phyloP scores from a whole-genome alignment of 305 asterid genomes.

The Fraxinus paxiana region DNA sequence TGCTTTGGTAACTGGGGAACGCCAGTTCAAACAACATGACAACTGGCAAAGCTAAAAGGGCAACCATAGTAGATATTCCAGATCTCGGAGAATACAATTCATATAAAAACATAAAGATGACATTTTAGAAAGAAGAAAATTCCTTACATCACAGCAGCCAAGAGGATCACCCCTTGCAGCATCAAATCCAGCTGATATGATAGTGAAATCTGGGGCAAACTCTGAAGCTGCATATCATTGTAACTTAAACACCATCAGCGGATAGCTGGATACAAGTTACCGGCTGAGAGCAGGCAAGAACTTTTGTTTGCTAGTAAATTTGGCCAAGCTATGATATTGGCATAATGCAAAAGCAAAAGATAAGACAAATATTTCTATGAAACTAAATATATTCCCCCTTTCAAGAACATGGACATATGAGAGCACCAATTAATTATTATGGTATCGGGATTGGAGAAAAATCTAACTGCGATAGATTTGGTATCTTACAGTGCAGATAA shows the following conservation, averaged over 20 bases:
- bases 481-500: slow-evolving; percentile 10
- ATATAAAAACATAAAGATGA: slow-evolving; percentile 1
- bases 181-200: slow-evolving; percentile 98
- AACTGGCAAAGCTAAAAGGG: slow-evolving; percentile 9
- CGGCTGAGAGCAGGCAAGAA: slow-evolving; percentile 13
- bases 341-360: slow-evolving; percentile 13
- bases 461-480: background rate
- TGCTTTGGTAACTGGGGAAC: slow-evolving; percentile 6
- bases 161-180: slow-evolving; percentile 99
- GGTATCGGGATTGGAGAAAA: slow-evolving; percentile 2
- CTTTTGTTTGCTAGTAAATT: slow-evolving; percentile 5
- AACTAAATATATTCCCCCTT: background rate
- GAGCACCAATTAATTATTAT: background rate
- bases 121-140: slow-evolving; percentile 10
- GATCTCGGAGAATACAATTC: slow-evolving; percentile 5
- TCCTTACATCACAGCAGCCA: slow-evolving; percentile 89
- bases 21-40: slow-evolving; percentile 6
- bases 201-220: slow-evolving; percentile 84
- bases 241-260: slow-evolving; percentile 27
- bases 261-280: slow-evolving; percentile 18
- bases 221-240: slow-evolving; percentile 65
- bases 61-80: slow-evolving; percentile 14
- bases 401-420: background rate
- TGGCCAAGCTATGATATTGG: slow-evolving; percentile 6
- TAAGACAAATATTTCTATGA: slow-evolving; percentile 1